Evolutionary conservation across 176 grass and related monocot species (phyloP), one percentile per base, ranked within the genome.

Genomic region (Musa schizocarpa): DNA sequence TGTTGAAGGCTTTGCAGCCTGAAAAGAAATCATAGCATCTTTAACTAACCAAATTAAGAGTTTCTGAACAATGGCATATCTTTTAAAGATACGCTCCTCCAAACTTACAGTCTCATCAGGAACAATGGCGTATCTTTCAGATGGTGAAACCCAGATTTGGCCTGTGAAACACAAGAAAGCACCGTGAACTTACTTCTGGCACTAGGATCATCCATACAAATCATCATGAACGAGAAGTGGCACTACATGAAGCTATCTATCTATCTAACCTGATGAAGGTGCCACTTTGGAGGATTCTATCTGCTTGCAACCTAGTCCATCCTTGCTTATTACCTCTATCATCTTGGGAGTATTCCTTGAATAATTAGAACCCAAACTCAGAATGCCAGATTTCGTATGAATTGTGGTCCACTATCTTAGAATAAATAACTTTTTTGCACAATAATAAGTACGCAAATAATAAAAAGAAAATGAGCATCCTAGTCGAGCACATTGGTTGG

Each of bases 61-160:
- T 27, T 27, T 27, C 26, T 27, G 26, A 27, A 27, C 13, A 19
- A 0, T 70, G 0, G 68, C 17, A 70, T 50, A 21, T 20, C 6
- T n/a, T 7, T 56, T 25, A 43, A 7, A 29, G 2, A 57, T 10
- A 4, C 22, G 22, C 22, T 22, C 22, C 50, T 1, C 9, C 24
- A 27, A 72, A 43, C 85, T 92, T 75, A 99, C 95, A 26, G 90
- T 93, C 50, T 99, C 95, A 53, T 94, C 88, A 70, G 95, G 95
- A 54, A 99, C 95, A 79, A 99, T 84, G 24, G 95, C 95, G 9
- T 99, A 99, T 99, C 95, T 91, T 89, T 99, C 86, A 2, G 95
- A 89, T 24, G 90, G 95, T 0, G 95, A 99, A 56, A 99, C 88
- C 95, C 95, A 99, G 58, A 99, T 54, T 80, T 99, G 94, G 27